Base-by-base conservation (phyloP, 768 basidiomycete genomes). In the Exsudoporus frostii region DNA sequence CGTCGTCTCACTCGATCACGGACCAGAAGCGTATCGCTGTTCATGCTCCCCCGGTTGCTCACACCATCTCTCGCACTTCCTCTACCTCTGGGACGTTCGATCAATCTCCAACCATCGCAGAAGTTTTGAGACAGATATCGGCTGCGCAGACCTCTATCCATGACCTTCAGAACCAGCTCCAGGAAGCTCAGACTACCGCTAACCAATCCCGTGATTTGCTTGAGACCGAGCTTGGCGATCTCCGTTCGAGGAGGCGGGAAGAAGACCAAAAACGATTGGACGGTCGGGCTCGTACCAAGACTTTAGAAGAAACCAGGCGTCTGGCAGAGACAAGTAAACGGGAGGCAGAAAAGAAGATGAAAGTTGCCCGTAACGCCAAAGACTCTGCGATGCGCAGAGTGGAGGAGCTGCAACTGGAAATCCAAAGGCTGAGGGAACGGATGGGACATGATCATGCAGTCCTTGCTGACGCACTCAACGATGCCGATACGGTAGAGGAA, bases 281-380 rank as follows among this genome's bases (percentile, higher is more conserved):
- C 65, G 73, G 90, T 50, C 94, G 92, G 69, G 69, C 79, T n/a
- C 85, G 86, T 45, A 90, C 89, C 44, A 96, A 95, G 72, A 68
- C 76, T 3, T 74, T 98, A 3, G 96, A 99, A 60, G 96, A 99
- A 67, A 74, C 83, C 49, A 90, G 87, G 70, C 85, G 96, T 30
- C 75, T 75, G 27, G 92, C 93, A 11, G 97, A 99, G 71, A 76
- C 81, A 46, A 71, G 76, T 47, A 88, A 84, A 65, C 80, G 84
- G 41, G 95, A 98, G 43, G 92, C 88, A 5, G 96, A 98, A 71
- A 93, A 90, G 75, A 85, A 85, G 60, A 77, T 95, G 54, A 88
- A 85, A 62, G 75, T 78, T n/a, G 83, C 82, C 15, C 83, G 85
- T 66, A 76, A 65, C 39, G 74, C 79, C 55, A 81, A 86, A 32